Percentiles rank a stretch among this genome's conserved stretches.
phyloP scores from a whole-genome alignment of 2,329 filamentous ascomycete genomes.

The Arthrocladium fulminans region DNA sequence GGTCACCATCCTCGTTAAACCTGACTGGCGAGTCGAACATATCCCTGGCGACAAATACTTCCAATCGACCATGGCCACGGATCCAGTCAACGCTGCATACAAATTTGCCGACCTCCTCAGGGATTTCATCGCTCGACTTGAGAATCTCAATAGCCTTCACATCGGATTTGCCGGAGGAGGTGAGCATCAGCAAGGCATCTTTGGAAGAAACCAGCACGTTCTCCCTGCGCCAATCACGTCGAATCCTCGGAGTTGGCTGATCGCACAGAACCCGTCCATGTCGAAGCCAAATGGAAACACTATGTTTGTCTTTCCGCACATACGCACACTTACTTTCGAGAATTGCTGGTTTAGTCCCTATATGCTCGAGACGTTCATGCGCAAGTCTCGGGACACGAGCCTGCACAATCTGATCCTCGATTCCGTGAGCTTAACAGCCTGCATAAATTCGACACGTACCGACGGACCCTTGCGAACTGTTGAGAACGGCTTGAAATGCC shows the following conservation, averaged over 20 bases:
- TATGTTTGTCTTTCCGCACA: constrained; percentile 47
- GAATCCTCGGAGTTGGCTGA: constrained; percentile 14
- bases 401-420: constrained; percentile 51
- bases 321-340: constrained; percentile 53
- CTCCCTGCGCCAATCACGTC: constrained; percentile 46
- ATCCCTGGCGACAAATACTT: constrained; percentile 44
- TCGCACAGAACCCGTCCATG: background rate
- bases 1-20: constrained; percentile 53
- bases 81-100: constrained; percentile 44
- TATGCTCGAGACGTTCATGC: constrained; percentile 46
- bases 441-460: constrained; percentile 18
- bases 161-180: constrained; percentile 62
- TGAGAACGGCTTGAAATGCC: constrained; percentile 11
- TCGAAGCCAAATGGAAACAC: background rate
- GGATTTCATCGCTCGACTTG: constrained; percentile 39
- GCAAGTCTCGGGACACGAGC: constrained; percentile 37
- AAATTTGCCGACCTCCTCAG: constrained; percentile 47
- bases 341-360: constrained; percentile 62
- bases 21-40: constrained; percentile 54
- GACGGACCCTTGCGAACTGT: constrained; percentile 10
- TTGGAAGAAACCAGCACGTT: constrained; percentile 53
- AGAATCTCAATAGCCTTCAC: constrained; percentile 49
- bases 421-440: constrained; percentile 55
- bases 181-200: constrained; percentile 54
- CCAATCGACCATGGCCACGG: constrained; percentile 41